phyloP scores from a whole-genome alignment of 2,329 filamentous ascomycete genomes.

The Stachybotrys chartarum region DNA sequence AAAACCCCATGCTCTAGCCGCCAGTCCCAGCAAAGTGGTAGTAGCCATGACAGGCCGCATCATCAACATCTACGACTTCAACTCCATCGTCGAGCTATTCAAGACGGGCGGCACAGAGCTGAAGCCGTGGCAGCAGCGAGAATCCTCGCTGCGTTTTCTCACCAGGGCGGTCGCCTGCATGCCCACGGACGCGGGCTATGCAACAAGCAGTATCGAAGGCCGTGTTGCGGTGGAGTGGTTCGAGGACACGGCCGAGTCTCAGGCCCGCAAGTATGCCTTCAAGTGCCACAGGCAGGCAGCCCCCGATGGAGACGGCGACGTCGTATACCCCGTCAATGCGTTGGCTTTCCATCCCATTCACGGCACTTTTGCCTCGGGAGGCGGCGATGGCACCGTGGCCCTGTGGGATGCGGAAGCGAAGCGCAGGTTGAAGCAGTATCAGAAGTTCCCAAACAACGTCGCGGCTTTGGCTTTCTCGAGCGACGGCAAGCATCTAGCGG shows the following conservation, averaged over 20 bases:
- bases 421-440: conserved; percentile 82
- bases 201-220: conserved; percentile 86
- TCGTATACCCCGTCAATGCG: conserved; percentile 88
- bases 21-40: conserved; percentile 73
- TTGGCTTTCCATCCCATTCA: conserved; percentile 77
- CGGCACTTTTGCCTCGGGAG: conserved; percentile 83
- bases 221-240: conserved; percentile 98
- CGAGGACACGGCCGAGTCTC: conserved; percentile 77
- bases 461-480: conserved; percentile 69
- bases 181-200: conserved; percentile 93
- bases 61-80: conserved; percentile 91
- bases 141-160: conserved; percentile 93
- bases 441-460: conserved; percentile 73
- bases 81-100: conserved; percentile 52
- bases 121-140: conserved; percentile 85
- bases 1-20: conserved; percentile 83
- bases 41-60: conserved; percentile 92
- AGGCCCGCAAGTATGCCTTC: conserved; percentile 94
- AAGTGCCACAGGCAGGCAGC: conserved; percentile 87
- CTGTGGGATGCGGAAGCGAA: conserved; percentile 91
- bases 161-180: conserved; percentile 90
- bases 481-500: conserved; percentile 71
- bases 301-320: conserved; percentile 58
- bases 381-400: conserved; percentile 85
- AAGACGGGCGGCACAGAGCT: conserved; percentile 38